phyloP scores from a whole-genome alignment of 75 land plant species.

The Sequoia sempervirens region DNA sequence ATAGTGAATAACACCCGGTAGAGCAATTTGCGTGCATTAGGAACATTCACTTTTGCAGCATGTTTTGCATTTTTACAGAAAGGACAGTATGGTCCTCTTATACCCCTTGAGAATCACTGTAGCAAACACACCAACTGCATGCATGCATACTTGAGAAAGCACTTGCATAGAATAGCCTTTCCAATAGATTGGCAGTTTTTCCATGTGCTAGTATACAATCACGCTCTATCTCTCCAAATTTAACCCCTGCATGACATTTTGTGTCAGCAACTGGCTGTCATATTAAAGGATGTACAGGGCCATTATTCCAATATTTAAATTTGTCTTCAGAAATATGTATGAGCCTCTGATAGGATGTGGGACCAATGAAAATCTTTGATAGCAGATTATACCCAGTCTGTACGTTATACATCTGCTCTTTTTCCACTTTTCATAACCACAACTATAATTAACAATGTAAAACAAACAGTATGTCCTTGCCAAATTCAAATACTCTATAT shows the following conservation, averaged over 20 bases:
- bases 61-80: conserved; percentile 56
- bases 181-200: conserved; percentile 68
- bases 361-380: conserved; percentile 60
- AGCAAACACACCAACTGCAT: conserved; percentile 54
- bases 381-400: conserved; percentile 50
- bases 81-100: conserved; percentile 48
- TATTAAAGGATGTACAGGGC: conserved; percentile 77
- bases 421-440: conserved; percentile 62
- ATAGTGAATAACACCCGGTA: conserved; percentile 78
- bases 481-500: not conserved
- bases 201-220: conserved; percentile 89
- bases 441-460: conserved; percentile 27
- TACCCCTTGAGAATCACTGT: conserved; percentile 33
- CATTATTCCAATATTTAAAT: conserved; percentile 67
- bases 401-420: conserved; percentile 61
- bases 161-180: conserved; percentile 69
- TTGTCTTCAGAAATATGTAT: conserved; percentile 88
- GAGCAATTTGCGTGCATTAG: conserved; percentile 84
- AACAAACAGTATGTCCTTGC: not conserved
- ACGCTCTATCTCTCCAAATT: conserved; percentile 92
- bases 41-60: conserved; percentile 56
- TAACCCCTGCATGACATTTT: conserved; percentile 69
- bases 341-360: conserved; percentile 76
- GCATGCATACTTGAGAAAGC: conserved; percentile 63
- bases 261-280: conserved; percentile 74